Base-by-base conservation (phyloP, 2,329 filamentous ascomycete genomes). In the Tolypocladium cylindrosporum region DNA sequence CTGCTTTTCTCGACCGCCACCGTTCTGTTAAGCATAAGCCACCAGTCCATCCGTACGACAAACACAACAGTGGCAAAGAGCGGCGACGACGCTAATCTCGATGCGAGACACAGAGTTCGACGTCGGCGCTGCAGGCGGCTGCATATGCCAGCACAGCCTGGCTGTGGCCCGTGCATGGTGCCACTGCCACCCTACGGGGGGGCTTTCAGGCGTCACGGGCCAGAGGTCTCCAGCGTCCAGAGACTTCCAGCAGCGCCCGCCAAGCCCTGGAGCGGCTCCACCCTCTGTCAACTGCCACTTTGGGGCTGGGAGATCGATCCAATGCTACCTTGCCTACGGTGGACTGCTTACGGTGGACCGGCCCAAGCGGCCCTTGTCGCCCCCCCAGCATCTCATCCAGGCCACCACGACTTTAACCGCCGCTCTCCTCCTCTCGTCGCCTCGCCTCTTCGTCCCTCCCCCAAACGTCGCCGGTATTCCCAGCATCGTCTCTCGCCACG, bases 211-310 rank as follows among this genome's bases (percentile, higher is more conserved):
- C 39, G 13, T 5, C 37, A 10, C 13, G 5, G 3, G 37, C 37
- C 37, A 14, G 37, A 39, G n/a, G 41, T 45, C 21, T 45, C 42
- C 42, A 45, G 42, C 21, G n/a, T 4, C 21, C 3, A 21, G n/a
- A 11, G 21, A 13, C n/a, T 8, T 14, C 24, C 27, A 51, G 27
- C 48, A 36, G 48, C 48, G 27, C 31, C 31, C 10, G 27, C 48
- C 27, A 36, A 21, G 48, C 48, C 31, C 10, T 24, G 21, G 8
- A 45, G n/a, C 4, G 10, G 21, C 14, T 4, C 42, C 42, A 11
- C 10, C 21, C 42, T 6, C 4, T 56, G 31, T 39, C 56, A 56
- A 51, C 58, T 58, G 56, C 48, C 54, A 45, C 54, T 60, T 60
- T 42, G 58, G 58, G 58, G 56, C 56, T 55, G 56, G 45, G 45